These are phyloP conservation scores for Arabis alpina DNA, from an alignment of 345 rosid genomes.

Conservation along the genomic window DNA sequence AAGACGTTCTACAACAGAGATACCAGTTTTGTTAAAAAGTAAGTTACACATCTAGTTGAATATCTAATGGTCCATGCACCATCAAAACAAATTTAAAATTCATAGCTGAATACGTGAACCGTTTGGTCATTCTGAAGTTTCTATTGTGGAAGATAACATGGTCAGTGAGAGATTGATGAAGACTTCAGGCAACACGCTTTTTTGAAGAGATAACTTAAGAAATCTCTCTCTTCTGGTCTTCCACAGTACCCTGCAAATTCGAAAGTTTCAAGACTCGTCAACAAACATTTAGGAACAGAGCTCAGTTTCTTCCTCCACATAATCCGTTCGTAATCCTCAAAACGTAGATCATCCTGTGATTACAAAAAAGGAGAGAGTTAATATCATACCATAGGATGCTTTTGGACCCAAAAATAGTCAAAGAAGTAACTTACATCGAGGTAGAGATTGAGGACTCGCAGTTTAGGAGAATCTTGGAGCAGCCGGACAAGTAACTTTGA, in stretches of 20 bases:
- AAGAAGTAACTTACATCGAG: background rate
- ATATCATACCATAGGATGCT: background rate
- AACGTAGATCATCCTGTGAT: background rate
- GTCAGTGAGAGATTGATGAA: no score
- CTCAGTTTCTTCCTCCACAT: background rate
- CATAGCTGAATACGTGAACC: no score
- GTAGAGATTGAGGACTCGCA: background rate
- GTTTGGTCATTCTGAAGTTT: no score
- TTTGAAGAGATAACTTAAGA: no score
- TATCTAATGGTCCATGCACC: no score
- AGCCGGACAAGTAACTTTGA: background rate
- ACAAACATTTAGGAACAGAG: constrained; percentile 10
- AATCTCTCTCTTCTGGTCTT: constrained; percentile 1
- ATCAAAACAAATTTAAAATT: no score
- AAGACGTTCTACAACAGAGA: no score
- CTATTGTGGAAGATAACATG: no score
- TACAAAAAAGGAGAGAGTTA: background rate
- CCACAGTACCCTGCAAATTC: background rate
- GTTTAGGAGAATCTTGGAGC: background rate
- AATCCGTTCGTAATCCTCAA: background rate
- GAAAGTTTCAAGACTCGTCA: background rate
- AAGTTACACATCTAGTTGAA: no score
- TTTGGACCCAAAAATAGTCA: background rate
- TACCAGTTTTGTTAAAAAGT: no score
- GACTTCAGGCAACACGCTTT: no score